Conservation (phyloP, 345 rosid genomes). For the Bruguiera parviflora region DNA sequence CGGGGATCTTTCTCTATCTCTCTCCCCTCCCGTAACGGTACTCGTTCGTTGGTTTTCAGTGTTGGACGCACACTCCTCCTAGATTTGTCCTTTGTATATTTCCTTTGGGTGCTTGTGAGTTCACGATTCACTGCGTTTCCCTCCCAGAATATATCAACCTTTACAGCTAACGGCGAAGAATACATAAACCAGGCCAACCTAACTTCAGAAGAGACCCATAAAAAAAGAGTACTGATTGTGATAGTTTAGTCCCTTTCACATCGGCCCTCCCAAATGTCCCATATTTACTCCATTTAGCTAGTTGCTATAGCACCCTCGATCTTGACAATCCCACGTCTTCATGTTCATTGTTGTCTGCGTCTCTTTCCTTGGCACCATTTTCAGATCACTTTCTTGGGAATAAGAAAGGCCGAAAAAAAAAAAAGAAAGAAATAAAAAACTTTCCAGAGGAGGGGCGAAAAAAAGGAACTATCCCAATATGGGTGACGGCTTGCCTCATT, state of each 20-base stretch:
- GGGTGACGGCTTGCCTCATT: constrained; percentile 44
- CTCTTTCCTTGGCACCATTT: constrained; percentile 12
- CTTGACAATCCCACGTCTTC: constrained; percentile 21
- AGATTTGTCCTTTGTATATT: too few relatives aligned
- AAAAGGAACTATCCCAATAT: constrained; percentile 15
- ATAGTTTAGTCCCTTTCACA: constrained; percentile 62
- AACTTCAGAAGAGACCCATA: neutral
- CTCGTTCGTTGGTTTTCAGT: neutral
- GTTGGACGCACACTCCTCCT: neutral
- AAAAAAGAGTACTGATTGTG: constrained; percentile 41
- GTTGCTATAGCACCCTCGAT: constrained; percentile 8
- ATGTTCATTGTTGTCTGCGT: neutral
- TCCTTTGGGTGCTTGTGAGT: too few relatives aligned
- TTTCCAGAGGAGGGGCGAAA: too few relatives aligned
- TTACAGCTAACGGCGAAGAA: too few relatives aligned
- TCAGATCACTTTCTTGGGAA: constrained; percentile 7
- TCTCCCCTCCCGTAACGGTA: neutral
- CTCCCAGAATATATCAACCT: too few relatives aligned
- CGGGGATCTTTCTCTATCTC: too few relatives aligned
- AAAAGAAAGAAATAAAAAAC: too few relatives aligned
- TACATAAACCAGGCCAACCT: too few relatives aligned
- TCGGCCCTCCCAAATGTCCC: constrained; percentile 6
- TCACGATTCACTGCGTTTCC: too few relatives aligned
- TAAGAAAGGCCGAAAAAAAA: too few relatives aligned
- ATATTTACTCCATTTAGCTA: constrained; percentile 40